Base-by-base conservation (phyloP, 2,329 filamentous ascomycete species). In the Fusarium dlaminii region DNA sequence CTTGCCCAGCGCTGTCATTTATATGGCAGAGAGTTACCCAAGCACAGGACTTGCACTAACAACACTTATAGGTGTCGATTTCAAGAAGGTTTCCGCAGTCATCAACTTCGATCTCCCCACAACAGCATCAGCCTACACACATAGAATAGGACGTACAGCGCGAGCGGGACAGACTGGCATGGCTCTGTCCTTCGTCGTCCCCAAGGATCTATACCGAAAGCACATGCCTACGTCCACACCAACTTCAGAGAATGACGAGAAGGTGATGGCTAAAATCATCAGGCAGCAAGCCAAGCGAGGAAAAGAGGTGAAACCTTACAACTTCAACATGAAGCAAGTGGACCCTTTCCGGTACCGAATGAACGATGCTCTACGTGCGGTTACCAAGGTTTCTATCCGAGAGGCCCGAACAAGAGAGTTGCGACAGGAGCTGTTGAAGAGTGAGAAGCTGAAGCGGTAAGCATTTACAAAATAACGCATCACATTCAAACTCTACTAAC, bases 41-140 rank as follows among this genome's bases (percentile, higher is more conserved):
- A 17, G 18, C 20, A 32, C 10, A 5, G 34, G 52, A 12, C 20
- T 20, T 29, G 14, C 59, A 56, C 75, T 81, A 52, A 42, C 32
- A 40, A 12, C 15, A 22, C 8, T 45, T 5, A 29, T n/a, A 82
- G 80, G 82, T 43, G 97, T 99, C 77, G 96, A 99, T 83, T 99
- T 99, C 86, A 92, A 96, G 79, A 96, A 98, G 79, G 95, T 99
- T 62, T 91, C 94, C 7, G 95, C 94, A 72, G 95, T 99, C 30
- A 90, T 99, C 81, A 99, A 99, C 85, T 99, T 99, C 82, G 96
- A 99, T 82, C 91, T 99, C 22, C 96, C 96, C 2, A 90, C 91
- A 22, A 93, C 92, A 14, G 92, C 94, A 42, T 97, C 94, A 81
- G 97, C 94, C 14, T 99, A 99, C 83, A 97, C 94, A n/a, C 96